These are phyloP conservation scores for Arthrobotrys megalospora DNA, from an alignment of 2,329 filamentous ascomycete genomes.

Conservation along the genomic window DNA sequence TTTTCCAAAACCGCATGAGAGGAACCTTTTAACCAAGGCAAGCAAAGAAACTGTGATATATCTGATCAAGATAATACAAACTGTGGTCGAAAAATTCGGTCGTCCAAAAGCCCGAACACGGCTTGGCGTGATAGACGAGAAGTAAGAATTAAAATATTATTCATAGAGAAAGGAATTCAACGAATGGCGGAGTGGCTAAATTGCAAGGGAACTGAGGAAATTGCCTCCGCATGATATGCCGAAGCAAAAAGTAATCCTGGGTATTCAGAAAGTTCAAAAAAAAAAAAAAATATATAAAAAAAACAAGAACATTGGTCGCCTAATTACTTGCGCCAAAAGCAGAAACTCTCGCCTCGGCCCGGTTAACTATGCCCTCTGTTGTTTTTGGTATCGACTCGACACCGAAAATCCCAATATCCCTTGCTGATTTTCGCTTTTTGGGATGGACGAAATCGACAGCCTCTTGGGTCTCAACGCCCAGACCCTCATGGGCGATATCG, in stretches of 20 bases:
- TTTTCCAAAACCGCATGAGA: not conserved
- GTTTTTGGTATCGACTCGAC: conserved; percentile 60
- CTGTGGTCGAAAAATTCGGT: not conserved
- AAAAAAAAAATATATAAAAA: conserved; percentile 5
- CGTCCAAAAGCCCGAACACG: conserved; percentile 2
- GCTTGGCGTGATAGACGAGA: not conserved
- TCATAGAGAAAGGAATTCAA: not conserved
- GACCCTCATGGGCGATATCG: conserved; percentile 1
- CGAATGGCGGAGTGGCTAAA: conserved; percentile 16
- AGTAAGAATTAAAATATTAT: conserved; percentile 27
- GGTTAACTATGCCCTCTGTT: conserved; percentile 64
- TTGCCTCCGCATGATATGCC: not conserved
- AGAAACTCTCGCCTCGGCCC: conserved; percentile 64
- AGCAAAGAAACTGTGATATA: not conserved
- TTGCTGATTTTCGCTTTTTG: conserved; percentile 44
- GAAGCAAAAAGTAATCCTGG: conserved; percentile 1
- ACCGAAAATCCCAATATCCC: conserved; percentile 57
- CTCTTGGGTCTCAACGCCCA: conserved; percentile 12
- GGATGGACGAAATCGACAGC: conserved; percentile 14
- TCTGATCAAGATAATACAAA: not conserved
- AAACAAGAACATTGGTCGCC: not conserved
- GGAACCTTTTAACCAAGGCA: not conserved
- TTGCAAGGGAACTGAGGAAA: conserved; percentile 23
- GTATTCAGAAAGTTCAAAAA: not conserved
- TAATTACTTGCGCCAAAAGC: conserved; percentile 63